Base-by-base conservation (phyloP, 139 green algal genomes). In the Chlorella sp. region DNA sequence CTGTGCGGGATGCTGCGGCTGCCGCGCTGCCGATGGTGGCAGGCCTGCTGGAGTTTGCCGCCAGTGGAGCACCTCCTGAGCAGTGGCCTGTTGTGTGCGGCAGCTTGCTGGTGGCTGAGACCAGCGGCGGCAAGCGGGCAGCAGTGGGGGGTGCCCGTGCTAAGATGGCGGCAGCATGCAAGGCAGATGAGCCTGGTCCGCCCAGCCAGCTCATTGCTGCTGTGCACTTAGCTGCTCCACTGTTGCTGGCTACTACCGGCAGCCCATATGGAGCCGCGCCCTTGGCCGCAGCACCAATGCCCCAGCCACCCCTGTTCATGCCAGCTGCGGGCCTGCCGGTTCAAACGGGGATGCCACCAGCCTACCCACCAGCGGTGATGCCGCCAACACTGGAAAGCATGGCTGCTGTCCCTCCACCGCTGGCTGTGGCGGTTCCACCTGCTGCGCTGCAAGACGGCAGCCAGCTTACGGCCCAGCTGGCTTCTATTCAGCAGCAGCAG, bases 11-110 rank as follows among this genome's bases (percentile, higher is more conserved):
- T 6, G 57, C 76, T 3, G 60, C 76, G 23, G 1, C 26, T 5
- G 36, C 25, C 7, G 76, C 76, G 25, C 76, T 73, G 76, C 76
- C 76, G 13, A 18, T 82, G 15, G 76, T 82, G 36, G 25, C 36
- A 18, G 23, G 36, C 36, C 55, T 82, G 36, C 76, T 56, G 36
- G 34, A 72, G 32, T 82, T 82, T 28, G 16, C 56, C 36, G 76
- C 76, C 4, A 15, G 30, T 11, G 38, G 34, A 21, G 36, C 36
- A 26, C 60, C 57, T 30, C 64, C 32, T 73, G 76, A 63, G 60
- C 76, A 55, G 55, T 39, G 55, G 55, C 34, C 0, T 21, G 51
- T 15, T 21, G 51, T 60, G 9, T 69, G 32, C 32, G 55, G 74
- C 23, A 13, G 30, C 21, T 55, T 81, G 74, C 74, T 81, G 32